A percentile compares a stretch with the other conserved stretches of the same genome.
phyloP scores from a whole-genome alignment of 352 stramenopile genomes.

The Globisporangium abappressorium region DNA sequence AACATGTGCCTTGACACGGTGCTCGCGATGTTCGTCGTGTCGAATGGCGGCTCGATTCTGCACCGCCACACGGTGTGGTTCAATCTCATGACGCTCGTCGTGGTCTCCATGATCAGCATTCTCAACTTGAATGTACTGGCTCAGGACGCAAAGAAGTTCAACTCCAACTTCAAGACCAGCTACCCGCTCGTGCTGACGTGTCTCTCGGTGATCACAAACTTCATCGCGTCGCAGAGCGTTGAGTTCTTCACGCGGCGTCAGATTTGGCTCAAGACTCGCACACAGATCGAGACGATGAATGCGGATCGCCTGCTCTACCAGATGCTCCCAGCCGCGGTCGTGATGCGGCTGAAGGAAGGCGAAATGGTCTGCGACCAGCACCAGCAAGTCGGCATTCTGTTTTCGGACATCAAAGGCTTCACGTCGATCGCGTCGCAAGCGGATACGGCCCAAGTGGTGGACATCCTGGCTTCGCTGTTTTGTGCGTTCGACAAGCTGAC shows the following conservation, averaged over 20 bases:
- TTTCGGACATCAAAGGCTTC: constrained; percentile 91
- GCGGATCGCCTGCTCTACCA: constrained; percentile 82
- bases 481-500: constrained; percentile 91
- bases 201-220: constrained; percentile 74
- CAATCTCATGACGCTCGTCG: constrained; percentile 51
- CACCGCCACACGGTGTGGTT: constrained; percentile 64
- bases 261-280: constrained; percentile 84
- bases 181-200: constrained; percentile 82
- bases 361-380: constrained; percentile 85
- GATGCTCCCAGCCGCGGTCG: constrained; percentile 80
- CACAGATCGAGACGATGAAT: constrained; percentile 82
- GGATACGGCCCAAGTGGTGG: constrained; percentile 84
- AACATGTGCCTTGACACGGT: constrained; percentile 80
- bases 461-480: constrained; percentile 91
- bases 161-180: constrained; percentile 75
- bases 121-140: constrained; percentile 44
- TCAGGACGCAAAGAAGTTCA: constrained; percentile 52
- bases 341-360: constrained; percentile 83
- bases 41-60: constrained; percentile 75
- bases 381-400: constrained; percentile 87
- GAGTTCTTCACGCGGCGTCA: constrained; percentile 82
- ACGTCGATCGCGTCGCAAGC: constrained; percentile 87
- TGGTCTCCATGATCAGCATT: constrained; percentile 47
- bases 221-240: constrained; percentile 75
- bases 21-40: constrained; percentile 82